Conservation (phyloP, 108 stramenopile genomes). For the Hondaea fermentalgiana region DNA sequence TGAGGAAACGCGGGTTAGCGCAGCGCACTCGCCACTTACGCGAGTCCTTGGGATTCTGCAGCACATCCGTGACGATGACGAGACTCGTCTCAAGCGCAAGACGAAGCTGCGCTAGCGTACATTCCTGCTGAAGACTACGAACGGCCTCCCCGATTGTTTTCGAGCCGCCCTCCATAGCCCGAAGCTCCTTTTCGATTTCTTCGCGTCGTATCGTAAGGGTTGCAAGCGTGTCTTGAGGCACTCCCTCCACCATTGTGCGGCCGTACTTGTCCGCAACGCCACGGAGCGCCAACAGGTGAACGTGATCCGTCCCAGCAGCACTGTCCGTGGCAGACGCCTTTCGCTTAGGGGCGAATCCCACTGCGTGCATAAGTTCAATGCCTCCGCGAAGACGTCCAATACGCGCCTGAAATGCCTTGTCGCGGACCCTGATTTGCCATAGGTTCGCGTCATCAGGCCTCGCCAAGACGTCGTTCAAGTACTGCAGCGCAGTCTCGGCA, state of each 20-base stretch:
- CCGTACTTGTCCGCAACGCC: background rate
- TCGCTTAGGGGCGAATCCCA: background rate
- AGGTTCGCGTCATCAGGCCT: background rate
- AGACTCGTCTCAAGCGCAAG: background rate
- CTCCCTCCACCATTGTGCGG: background rate
- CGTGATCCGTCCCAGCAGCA: background rate
- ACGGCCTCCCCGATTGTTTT: background rate
- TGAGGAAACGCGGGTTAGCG: background rate
- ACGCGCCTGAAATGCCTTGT: background rate
- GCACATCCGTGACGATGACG: background rate
- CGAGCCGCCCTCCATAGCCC: background rate
- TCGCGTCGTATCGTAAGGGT: background rate
- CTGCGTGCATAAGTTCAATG: constrained; percentile 1
- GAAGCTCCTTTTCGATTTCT: constrained; percentile 1
- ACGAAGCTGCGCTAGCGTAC: background rate
- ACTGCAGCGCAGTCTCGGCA: background rate
- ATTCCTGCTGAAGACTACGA: background rate
- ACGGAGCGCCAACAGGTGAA: background rate
- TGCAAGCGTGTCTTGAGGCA: background rate
- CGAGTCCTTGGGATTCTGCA: background rate
- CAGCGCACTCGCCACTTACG: background rate
- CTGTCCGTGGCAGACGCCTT: background rate
- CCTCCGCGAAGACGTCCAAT: background rate
- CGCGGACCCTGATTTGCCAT: background rate
- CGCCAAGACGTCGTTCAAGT: background rate